A percentile compares a stretch with the other conserved stretches of the same genome.
phyloP scores from a whole-genome alignment of 805 yeast species.

The Ogataea degrootiae region DNA sequence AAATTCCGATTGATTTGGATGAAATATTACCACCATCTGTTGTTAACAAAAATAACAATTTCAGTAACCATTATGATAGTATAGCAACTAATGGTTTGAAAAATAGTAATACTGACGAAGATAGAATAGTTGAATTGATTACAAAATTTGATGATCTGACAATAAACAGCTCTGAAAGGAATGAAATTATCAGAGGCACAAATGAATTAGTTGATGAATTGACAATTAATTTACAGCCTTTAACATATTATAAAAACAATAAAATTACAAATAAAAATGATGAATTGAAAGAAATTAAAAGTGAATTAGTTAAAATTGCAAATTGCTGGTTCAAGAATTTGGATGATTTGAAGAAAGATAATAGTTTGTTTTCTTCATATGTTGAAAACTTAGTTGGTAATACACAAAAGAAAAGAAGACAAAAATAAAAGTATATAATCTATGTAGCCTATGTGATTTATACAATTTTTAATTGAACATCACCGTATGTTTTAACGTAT shows the following conservation, averaged over 20 bases:
- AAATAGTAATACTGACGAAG: slow-evolving; percentile 1
- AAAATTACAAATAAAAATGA: slow-evolving; percentile 36
- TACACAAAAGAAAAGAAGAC: slow-evolving; percentile 70
- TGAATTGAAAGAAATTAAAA: slow-evolving; percentile 35
- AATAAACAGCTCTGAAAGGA: slow-evolving; percentile 28
- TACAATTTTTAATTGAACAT: slow-evolving; percentile 7
- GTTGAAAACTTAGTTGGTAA: slow-evolving; percentile 89
- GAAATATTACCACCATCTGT: slow-evolving; percentile 33
- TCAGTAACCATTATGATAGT: slow-evolving; percentile 10
- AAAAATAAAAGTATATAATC: slow-evolving; percentile 4
- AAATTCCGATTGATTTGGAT: slow-evolving; percentile 70
- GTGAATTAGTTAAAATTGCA: slow-evolving; percentile 27
- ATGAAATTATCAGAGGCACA: slow-evolving; percentile 20
- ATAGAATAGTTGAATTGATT: slow-evolving; percentile 14
- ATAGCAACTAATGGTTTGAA: slow-evolving; percentile 7
- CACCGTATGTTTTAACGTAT: slow-evolving; percentile 31
- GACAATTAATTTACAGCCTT: slow-evolving; percentile 23
- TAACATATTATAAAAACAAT: slow-evolving; percentile 20
- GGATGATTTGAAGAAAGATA: slow-evolving; percentile 52
- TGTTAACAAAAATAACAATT: slow-evolving; percentile 1
- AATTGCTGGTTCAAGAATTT: slow-evolving; percentile 49
- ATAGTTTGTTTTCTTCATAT: slow-evolving; percentile 75
- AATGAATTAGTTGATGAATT: slow-evolving; percentile 17
- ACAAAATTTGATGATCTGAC: slow-evolving; percentile 33
- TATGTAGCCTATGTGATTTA: background rate